phyloP scores from a whole-genome alignment of 805 yeast species.

The Metschnikowia chrysomelidarum region DNA sequence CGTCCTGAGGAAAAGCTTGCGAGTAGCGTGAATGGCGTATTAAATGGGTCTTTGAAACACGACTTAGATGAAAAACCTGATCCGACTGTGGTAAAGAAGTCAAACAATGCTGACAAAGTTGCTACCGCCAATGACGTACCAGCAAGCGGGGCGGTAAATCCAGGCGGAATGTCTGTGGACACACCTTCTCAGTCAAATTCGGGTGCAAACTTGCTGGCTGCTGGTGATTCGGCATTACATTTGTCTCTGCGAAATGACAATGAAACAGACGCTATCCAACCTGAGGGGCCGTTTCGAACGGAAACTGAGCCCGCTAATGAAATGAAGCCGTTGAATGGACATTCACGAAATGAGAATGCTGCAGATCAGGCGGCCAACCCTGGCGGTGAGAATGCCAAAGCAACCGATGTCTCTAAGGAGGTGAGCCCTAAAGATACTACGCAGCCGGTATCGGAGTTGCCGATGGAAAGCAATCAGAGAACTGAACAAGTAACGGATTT shows the following conservation, averaged over 20 bases:
- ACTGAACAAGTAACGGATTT: constrained; percentile 16
- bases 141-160: too few relatives aligned
- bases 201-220: too few relatives aligned
- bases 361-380: too few relatives aligned
- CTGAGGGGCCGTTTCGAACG: too few relatives aligned
- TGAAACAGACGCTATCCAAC: too few relatives aligned
- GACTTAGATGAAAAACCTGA: constrained; percentile 42
- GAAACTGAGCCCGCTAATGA: neutral
- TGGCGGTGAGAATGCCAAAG: neutral
- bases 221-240: too few relatives aligned
- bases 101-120: constrained; percentile 16
- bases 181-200: too few relatives aligned
- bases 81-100: constrained; percentile 25
- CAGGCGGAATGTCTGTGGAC: too few relatives aligned
- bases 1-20: constrained; percentile 2
- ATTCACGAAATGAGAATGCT: too few relatives aligned
- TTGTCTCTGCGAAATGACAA: too few relatives aligned
- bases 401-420: neutral
- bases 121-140: neutral
- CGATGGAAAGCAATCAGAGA: constrained; percentile 3
- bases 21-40: constrained; percentile 2
- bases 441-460: constrained; percentile 3
- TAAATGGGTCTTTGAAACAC: constrained; percentile 27
- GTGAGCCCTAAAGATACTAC: constrained; percentile 7
- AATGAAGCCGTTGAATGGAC: neutral